Conservation (phyloP, 805 yeast species). For the Priceomyces carsonii region DNA sequence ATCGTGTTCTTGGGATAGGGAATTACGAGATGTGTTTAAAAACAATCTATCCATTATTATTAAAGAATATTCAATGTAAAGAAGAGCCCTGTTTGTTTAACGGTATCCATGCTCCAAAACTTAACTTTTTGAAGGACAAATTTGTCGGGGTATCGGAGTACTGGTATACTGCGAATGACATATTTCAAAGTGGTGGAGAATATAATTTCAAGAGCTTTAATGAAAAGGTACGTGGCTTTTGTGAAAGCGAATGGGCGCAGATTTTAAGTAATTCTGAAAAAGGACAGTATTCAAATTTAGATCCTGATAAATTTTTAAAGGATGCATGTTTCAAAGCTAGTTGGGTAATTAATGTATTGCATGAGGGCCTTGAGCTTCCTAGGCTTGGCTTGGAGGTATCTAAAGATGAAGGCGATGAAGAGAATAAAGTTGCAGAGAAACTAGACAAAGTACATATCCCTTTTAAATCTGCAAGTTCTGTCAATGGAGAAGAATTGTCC, state of each 20-base stretch:
- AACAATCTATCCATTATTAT: constrained; percentile 71
- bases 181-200: constrained; percentile 85
- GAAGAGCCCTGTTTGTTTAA: constrained; percentile 92
- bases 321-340: constrained; percentile 92
- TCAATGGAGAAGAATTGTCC: constrained; percentile 83
- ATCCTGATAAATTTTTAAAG: constrained; percentile 50
- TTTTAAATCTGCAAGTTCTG: constrained; percentile 78
- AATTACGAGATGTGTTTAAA: constrained; percentile 71
- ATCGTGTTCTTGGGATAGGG: constrained; percentile 72
- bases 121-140: constrained; percentile 75
- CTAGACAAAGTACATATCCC: constrained; percentile 47
- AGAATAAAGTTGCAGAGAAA: constrained; percentile 29
- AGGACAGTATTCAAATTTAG: constrained; percentile 60
- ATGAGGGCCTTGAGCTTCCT: constrained; percentile 91
- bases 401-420: constrained; percentile 13
- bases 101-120: constrained; percentile 91
- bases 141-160: constrained; percentile 95
- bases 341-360: constrained; percentile 88
- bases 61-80: constrained; percentile 77
- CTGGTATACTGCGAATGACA: constrained; percentile 95
- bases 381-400: constrained; percentile 54
- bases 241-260: constrained; percentile 72
- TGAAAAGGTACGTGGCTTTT: constrained; percentile 65
- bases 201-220: constrained; percentile 75
- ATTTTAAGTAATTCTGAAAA: constrained; percentile 49